Evolutionary conservation across 495 filamentous ascomycete genomes (phyloP), one percentile per base, ranked within the genome.

Genomic region (Hypomontagnella submonticulosa): DNA sequence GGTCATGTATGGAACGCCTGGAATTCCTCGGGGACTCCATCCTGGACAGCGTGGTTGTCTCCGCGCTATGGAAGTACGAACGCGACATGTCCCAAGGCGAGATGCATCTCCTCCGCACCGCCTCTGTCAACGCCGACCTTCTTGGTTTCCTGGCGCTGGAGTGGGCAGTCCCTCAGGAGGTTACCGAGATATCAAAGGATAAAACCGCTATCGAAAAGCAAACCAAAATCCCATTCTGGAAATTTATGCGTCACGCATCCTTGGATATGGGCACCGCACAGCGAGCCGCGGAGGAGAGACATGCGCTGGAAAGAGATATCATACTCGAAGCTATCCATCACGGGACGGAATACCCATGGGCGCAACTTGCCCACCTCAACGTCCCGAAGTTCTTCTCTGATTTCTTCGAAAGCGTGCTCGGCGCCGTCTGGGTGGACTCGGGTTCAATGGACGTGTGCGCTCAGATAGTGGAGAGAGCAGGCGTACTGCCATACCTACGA

Each of bases 11-110:
- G 72, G 90, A 98, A 65, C 88, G 93, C 0, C 83, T 97, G 11
- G 95, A 99, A 72, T 98, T 92, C 73, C 81, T 97, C 0, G 95
- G 95, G 6, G 95, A 99, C 69, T 84, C 92, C 0, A 77, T 97
- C 9, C 85, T 99, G 0, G 95, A 99, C 71, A 87, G 85, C 72
- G 73, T 97, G 48, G 80, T 98, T 44, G 83, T 89, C 7, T 67
- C 76, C 0, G 75, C 78, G 34, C 41, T 83, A 6, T 80, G 75
- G 66, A 50, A 38, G 3, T 40, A 64, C n/a, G 54, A 71, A 0
- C 70, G 77, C 1, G 69, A 81, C 12, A 76, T 94, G 13, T 71
- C 82, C 0, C 86, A 91, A 42, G 74, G 83, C 10, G 69, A 84
- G 13, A 93, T 99, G 87, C 92, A 95, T 59, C 72, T 83, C 0